These are phyloP conservation scores for Nothophytophthora sp. DNA, from an alignment of 352 stramenopile genomes.

Conservation along the genomic window DNA sequence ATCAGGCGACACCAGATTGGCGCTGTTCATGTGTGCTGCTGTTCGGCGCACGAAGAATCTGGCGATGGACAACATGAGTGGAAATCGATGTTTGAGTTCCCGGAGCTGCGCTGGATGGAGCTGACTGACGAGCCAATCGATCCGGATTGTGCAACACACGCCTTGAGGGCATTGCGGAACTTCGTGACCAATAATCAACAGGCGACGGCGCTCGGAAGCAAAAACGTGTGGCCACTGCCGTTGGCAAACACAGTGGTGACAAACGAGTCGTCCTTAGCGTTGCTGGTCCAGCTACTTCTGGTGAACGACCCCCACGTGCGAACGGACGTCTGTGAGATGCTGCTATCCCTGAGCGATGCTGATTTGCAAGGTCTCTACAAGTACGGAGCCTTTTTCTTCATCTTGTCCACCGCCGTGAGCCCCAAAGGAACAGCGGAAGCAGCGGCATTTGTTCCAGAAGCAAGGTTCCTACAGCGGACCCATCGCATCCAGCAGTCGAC, in stretches of 20 bases:
- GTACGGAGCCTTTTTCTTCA: slow-evolving; percentile 76
- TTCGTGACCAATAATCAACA: slow-evolving; percentile 60
- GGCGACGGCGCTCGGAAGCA: slow-evolving; percentile 13
- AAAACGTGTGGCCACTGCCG: slow-evolving; percentile 54
- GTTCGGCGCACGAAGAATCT: slow-evolving; percentile 45
- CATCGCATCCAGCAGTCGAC: slow-evolving; percentile 62
- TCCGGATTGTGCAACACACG: slow-evolving; percentile 40
- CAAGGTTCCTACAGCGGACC: slow-evolving; percentile 57
- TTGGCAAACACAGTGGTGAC: slow-evolving; percentile 62
- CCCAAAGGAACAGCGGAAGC: slow-evolving; percentile 21
- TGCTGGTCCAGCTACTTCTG: slow-evolving; percentile 68
- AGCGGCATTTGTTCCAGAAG: slow-evolving; percentile 54
- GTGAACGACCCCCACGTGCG: slow-evolving; percentile 54
- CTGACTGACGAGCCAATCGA: slow-evolving; percentile 66
- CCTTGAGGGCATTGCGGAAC: slow-evolving; percentile 63
- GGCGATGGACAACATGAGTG: slow-evolving; percentile 46
- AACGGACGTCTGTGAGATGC: slow-evolving; percentile 61
- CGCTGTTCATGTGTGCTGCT: slow-evolving; percentile 65
- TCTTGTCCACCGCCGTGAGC: slow-evolving; percentile 46
- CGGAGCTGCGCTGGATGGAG: slow-evolving; percentile 84
- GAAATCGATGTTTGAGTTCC: slow-evolving; percentile 60
- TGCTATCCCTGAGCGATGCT: slow-evolving; percentile 49
- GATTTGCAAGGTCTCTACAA: slow-evolving; percentile 55
- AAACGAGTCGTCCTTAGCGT: slow-evolving; percentile 39
- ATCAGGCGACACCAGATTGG: slow-evolving; percentile 35